Evolutionary conservation across 2,329 filamentous ascomycete genomes (phyloP), one percentile per base, ranked within the genome.

Genomic region (Venturiaceae sp.): DNA sequence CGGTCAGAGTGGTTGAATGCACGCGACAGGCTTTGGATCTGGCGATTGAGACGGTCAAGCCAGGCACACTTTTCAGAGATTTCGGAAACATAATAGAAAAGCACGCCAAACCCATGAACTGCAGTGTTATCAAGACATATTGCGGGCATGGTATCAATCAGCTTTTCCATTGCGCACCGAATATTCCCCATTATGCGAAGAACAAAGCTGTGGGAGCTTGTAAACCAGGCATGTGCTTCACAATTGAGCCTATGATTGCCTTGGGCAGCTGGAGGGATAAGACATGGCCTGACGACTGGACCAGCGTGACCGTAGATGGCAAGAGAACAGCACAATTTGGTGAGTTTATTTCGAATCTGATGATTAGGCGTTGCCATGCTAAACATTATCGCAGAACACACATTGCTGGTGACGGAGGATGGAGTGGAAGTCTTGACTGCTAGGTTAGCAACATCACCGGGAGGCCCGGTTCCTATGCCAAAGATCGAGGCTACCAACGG

Each of bases 221-320:
- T 61, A 96, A 96, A 77, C 86, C 90, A 0, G 94, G 94, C 57
- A 96, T 97, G 91, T 96, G 91, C 63, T 99, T 99, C 68, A 99
- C 94, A 0, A 99, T 99, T 62, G 94, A 99, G 76, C 94, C 94
- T 16, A 99, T 99, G 94, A 92, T 99, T 70, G 91, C 90, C 41
- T 73, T 96, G 58, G 94, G 94, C 60, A 92, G 89, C 61, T 89
- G 96, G 73, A 84, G 84, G 62, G 94, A 99, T 69, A 87, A 94
- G 71, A 97, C 91, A 0, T 99, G 94, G 94, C 94, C 94, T 0
- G 94, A 99, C 71, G 90, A 97, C 77, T 99, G 94, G 94, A 99
- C 94, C 1, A 96, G 91, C 73, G 89, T 90, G 5, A 99, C 94
- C 0, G 83, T 86, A 59, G 94, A 99, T 70, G 94, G 94, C 55